These are phyloP conservation scores for Aureobasidium zeae DNA, from an alignment of 2,329 filamentous ascomycete species.

Conservation along the genomic window DNA sequence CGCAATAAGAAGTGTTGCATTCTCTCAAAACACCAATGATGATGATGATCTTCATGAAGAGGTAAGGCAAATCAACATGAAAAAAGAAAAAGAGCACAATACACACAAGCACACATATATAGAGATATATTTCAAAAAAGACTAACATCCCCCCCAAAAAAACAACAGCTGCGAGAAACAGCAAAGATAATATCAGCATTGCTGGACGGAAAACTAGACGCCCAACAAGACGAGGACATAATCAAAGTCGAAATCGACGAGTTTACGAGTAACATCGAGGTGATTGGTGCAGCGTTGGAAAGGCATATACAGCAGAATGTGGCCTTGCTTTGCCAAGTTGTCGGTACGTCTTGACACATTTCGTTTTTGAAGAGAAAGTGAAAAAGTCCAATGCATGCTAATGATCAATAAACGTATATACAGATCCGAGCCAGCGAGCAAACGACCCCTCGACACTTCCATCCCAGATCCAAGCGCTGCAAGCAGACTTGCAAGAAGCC, in stretches of 20 bases:
- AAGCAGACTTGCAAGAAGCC: slow-evolving; percentile 19
- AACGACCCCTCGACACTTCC: slow-evolving; percentile 5
- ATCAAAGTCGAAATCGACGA: slow-evolving; percentile 32
- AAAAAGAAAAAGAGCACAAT: too few relatives aligned
- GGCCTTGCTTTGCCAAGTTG: slow-evolving; percentile 27
- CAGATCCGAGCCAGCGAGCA: slow-evolving; percentile 16
- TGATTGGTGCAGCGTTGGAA: slow-evolving; percentile 29
- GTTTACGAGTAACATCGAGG: slow-evolving; percentile 33
- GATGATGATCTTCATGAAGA: too few relatives aligned
- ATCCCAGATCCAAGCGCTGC: slow-evolving; percentile 10
- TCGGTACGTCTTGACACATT: too few relatives aligned
- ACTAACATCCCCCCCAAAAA: too few relatives aligned
- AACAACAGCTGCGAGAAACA: slow-evolving; percentile 31
- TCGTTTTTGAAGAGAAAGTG: not conserved
- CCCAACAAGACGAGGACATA: slow-evolving; percentile 31
- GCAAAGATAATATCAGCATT: slow-evolving; percentile 35
- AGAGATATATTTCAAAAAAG: too few relatives aligned
- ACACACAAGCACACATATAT: too few relatives aligned
- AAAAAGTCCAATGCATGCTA: slow-evolving; percentile 5
- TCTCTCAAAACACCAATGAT: too few relatives aligned
- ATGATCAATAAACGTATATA: not conserved
- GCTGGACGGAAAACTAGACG: slow-evolving; percentile 30
- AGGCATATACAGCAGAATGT: slow-evolving; percentile 26
- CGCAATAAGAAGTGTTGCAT: slow-evolving; percentile 29
- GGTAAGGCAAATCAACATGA: too few relatives aligned